These are phyloP conservation scores for Leccinum truebloodii DNA, from an alignment of 768 basidiomycete species.

Conservation along the genomic window DNA sequence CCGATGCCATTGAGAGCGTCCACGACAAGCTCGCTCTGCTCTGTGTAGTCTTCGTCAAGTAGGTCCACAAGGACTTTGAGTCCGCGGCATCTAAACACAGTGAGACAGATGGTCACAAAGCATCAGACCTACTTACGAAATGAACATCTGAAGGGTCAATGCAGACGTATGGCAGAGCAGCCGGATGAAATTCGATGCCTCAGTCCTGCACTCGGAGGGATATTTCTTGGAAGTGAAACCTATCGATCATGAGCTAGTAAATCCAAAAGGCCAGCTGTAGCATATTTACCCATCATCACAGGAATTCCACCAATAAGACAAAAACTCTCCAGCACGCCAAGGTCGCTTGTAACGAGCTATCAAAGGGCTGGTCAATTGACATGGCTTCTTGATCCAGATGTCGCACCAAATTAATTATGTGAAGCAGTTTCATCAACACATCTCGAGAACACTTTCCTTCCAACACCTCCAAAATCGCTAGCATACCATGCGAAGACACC, in stretches of 20 bases:
- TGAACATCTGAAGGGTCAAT: constrained; percentile 97
- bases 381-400: neutral
- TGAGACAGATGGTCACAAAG: constrained; percentile 2
- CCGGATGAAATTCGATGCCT: constrained; percentile 94
- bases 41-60: constrained; percentile 92
- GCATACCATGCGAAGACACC: constrained; percentile 91
- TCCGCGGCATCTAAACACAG: constrained; percentile 75
- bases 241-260: constrained; percentile 28
- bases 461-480: constrained; percentile 91
- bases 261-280: neutral
- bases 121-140: constrained; percentile 68
- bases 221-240: constrained; percentile 95
- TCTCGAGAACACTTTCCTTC: constrained; percentile 87
- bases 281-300: constrained; percentile 79
- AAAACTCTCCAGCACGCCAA: constrained; percentile 90
- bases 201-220: constrained; percentile 88
- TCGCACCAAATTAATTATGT: constrained; percentile 83
- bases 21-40: constrained; percentile 87
- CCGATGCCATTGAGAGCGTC: constrained; percentile 94
- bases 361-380: neutral
- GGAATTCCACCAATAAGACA: constrained; percentile 95
- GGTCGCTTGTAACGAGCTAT: constrained; percentile 68
- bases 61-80: constrained; percentile 93
- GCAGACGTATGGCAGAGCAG: constrained; percentile 91
- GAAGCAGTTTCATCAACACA: constrained; percentile 80